Evolutionary conservation across 345 rosid species (phyloP).

Genomic region (Linum tenue): DNA sequence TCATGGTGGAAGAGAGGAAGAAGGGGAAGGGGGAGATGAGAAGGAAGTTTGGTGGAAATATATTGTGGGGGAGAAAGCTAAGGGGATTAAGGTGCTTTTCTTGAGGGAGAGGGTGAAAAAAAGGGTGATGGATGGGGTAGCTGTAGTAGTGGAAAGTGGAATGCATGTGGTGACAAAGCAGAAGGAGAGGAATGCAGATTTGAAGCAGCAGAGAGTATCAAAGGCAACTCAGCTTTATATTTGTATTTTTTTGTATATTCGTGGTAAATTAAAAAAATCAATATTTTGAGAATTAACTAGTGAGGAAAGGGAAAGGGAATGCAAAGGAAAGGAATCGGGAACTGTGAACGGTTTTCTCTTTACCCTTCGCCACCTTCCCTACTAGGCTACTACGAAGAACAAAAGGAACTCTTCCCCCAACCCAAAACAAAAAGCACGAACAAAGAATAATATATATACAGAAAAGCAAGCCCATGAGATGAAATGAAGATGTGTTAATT

Average conservation of each 20-base stretch:
- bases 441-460: background rate
- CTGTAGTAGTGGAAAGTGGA: constrained; percentile 76
- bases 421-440: background rate
- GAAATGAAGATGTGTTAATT: background rate
- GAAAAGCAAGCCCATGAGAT: background rate
- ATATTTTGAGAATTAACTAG: background rate
- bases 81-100: constrained; percentile 21
- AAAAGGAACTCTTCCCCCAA: background rate
- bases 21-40: constrained; percentile 9
- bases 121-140: background rate
- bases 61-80: constrained; percentile 10
- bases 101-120: constrained; percentile 21
- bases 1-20: background rate
- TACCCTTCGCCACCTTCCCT: constrained; percentile 10
- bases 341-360: constrained; percentile 45
- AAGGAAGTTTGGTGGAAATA: constrained; percentile 3
- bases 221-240: constrained; percentile 65
- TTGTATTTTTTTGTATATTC: constrained; percentile 11
- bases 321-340: constrained; percentile 43
- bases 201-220: constrained; percentile 45
- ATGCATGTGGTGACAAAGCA: constrained; percentile 78
- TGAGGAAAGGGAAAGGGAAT: constrained; percentile 32
- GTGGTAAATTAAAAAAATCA: too few relatives aligned
- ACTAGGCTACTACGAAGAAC: too few relatives aligned
- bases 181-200: constrained; percentile 20